Evolutionary conservation across 768 basidiomycete genomes (phyloP).

Genomic region (Symmetrospora coprosmae): DNA sequence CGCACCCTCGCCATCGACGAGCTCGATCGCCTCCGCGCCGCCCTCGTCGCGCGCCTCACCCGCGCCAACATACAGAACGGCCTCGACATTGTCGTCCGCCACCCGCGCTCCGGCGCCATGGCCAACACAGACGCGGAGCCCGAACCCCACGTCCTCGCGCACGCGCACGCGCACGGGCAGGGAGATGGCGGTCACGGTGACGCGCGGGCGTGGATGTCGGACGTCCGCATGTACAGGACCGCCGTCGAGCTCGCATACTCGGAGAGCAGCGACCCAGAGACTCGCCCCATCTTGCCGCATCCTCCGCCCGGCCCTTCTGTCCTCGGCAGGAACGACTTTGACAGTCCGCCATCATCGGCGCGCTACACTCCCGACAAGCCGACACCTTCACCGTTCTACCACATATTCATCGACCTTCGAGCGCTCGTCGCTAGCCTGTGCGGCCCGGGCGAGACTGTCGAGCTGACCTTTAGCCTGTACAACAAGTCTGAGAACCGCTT

Average conservation of each 20-base stretch:
- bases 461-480: constrained; percentile 86
- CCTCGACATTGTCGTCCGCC: constrained; percentile 87
- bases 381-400: constrained; percentile 79
- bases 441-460: constrained; percentile 76
- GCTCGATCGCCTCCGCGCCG: constrained; percentile 60
- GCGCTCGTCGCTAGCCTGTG: constrained; percentile 86
- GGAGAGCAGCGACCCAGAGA: too few relatives aligned
- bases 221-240: constrained; percentile 74
- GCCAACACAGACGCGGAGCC: too few relatives aligned
- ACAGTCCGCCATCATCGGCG: background rate
- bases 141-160: too few relatives aligned
- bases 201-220: constrained; percentile 46
- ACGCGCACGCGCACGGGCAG: too few relatives aligned
- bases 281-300: too few relatives aligned
- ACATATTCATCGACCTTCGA: constrained; percentile 75
- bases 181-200: constrained; percentile 77
- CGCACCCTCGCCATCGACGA: constrained; percentile 73
- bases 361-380: constrained; percentile 32
- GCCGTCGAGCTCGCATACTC: constrained; percentile 44
- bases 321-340: background rate
- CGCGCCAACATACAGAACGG: constrained; percentile 81
- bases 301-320: background rate
- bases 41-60: constrained; percentile 75
- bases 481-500: constrained; percentile 65
- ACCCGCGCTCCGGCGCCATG: constrained; percentile 77